These are phyloP conservation scores for Sphaerulina populicola DNA, from an alignment of 2,329 filamentous ascomycete genomes.

Conservation along the genomic window DNA sequence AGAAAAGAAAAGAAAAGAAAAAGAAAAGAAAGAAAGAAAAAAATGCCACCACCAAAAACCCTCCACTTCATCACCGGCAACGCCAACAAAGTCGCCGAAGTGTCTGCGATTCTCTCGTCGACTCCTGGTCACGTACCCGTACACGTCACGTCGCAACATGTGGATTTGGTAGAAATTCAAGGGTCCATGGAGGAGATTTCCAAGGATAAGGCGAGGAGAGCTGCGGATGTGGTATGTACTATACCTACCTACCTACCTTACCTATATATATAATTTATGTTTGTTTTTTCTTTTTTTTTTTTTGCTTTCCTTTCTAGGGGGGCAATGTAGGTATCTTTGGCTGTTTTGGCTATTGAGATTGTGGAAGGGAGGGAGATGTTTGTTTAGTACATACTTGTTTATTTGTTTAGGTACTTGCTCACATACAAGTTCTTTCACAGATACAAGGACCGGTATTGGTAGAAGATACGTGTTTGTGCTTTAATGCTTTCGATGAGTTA, in stretches of 20 bases:
- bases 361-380: conserved; percentile 39
- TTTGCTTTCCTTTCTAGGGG: background rate
- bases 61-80: conserved; percentile 97
- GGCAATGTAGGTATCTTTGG: no score
- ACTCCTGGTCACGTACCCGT: no score
- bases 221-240: conserved; percentile 68
- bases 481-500: conserved; percentile 79
- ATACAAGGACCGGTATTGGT: conserved; percentile 80
- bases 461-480: conserved; percentile 92
- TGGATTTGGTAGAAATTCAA: conserved; percentile 85
- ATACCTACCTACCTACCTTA: no score
- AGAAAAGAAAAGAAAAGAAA: background rate
- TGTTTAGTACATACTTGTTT: no score
- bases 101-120: conserved; percentile 72
- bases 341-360: no score
- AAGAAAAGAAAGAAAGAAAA: no score
- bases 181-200: conserved; percentile 89
- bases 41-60: conserved; percentile 37
- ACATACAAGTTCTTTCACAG: background rate
- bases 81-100: conserved; percentile 84
- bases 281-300: no score
- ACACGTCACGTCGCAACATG: conserved; percentile 60
- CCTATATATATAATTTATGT: no score
- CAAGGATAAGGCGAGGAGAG: conserved; percentile 72
- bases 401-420: no score